phyloP scores from a whole-genome alignment of 805 yeast genomes.

The Saccharomycopsis sp. region DNA sequence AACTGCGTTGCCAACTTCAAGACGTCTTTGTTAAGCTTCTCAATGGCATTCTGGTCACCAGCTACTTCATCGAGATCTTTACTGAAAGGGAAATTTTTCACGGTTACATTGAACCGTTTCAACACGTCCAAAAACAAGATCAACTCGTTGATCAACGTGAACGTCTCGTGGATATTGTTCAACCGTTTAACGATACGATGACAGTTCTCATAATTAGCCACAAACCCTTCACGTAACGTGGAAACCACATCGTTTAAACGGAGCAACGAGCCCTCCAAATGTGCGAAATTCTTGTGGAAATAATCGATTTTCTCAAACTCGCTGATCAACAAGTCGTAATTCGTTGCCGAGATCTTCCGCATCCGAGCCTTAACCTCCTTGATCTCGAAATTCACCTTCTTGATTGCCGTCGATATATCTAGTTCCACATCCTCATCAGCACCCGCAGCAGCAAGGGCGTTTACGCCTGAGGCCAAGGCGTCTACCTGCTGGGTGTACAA shows the following conservation, averaged over 20 bases:
- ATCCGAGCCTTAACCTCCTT: slow-evolving; percentile 37
- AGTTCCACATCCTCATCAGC: slow-evolving; percentile 25
- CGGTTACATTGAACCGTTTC: slow-evolving; percentile 22
- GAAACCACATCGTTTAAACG: slow-evolving; percentile 31
- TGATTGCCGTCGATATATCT: slow-evolving; percentile 38
- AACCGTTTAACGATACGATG: slow-evolving; percentile 32
- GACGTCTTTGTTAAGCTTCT: not conserved
- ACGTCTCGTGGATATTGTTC: slow-evolving; percentile 33
- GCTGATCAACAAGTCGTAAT: slow-evolving; percentile 32
- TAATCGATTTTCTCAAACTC: slow-evolving; percentile 32
- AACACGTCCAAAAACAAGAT: slow-evolving; percentile 33
- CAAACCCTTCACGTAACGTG: slow-evolving; percentile 31
- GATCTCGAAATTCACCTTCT: slow-evolving; percentile 36
- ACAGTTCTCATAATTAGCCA: slow-evolving; percentile 38
- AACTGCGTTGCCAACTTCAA: slow-evolving; percentile 2
- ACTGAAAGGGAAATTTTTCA: slow-evolving; percentile 6
- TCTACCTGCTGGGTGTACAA: slow-evolving; percentile 4
- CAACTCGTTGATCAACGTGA: slow-evolving; percentile 33
- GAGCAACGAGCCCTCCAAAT: slow-evolving; percentile 29
- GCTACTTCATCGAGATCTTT: not conserved
- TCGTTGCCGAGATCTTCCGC: slow-evolving; percentile 29
- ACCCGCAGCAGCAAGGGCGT: not conserved
- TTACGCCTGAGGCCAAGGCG: not conserved
- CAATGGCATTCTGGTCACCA: not conserved
- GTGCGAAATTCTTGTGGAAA: slow-evolving; percentile 26